phyloP scores from a whole-genome alignment of 495 filamentous ascomycete genomes.

The Daldinia grandis region DNA sequence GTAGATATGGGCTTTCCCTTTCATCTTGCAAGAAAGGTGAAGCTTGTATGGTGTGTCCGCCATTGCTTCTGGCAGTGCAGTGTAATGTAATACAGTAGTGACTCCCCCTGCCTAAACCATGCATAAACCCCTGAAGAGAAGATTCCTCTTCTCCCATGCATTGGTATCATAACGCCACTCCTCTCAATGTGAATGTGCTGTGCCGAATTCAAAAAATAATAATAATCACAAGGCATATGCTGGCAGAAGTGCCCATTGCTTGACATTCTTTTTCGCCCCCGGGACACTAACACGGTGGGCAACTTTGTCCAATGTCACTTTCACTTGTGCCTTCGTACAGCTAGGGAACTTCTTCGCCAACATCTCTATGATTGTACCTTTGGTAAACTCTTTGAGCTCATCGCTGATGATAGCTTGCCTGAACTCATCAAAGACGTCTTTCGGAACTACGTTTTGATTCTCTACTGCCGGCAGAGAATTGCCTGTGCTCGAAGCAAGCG shows the following conservation, averaged over 20 bases:
- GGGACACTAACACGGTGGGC: slow-evolving; percentile 65
- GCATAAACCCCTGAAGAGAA: background rate
- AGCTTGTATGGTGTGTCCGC: background rate
- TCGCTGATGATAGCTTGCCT: slow-evolving; percentile 71
- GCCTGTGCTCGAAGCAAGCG: background rate
- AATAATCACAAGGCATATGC: slow-evolving; percentile 16
- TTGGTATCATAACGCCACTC: slow-evolving; percentile 11
- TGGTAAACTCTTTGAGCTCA: slow-evolving; percentile 65
- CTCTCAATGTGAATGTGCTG: background rate
- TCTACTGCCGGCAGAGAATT: slow-evolving; percentile 16
- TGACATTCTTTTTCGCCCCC: slow-evolving; percentile 56
- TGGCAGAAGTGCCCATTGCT: slow-evolving; percentile 37
- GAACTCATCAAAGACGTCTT: slow-evolving; percentile 75
- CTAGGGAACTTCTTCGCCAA: slow-evolving; percentile 78
- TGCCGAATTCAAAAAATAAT: background rate
- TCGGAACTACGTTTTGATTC: slow-evolving; percentile 62
- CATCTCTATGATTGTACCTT: slow-evolving; percentile 77
- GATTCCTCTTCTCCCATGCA: background rate
- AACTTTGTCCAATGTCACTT: slow-evolving; percentile 72
- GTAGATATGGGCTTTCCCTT: background rate
- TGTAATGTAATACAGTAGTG: background rate
- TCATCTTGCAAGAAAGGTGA: background rate
- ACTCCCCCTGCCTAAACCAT: background rate
- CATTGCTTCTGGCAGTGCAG: background rate
- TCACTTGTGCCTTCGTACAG: slow-evolving; percentile 74